Evolutionary conservation across 768 basidiomycete species (phyloP).

Genomic region (Mycena albidolilacea): DNA sequence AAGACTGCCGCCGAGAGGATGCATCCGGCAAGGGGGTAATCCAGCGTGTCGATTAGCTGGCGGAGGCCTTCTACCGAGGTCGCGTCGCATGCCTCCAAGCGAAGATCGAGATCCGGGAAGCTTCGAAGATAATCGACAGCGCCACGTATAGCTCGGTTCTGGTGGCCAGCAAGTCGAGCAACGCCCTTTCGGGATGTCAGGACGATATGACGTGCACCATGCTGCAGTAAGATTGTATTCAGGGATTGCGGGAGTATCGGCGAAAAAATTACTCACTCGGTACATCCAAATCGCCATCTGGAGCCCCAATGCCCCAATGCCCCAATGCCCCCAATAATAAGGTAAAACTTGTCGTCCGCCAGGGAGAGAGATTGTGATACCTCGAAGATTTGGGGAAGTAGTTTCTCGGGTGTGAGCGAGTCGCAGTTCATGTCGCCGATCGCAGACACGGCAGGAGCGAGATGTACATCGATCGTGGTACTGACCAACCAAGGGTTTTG

Average conservation of each 20-base stretch:
- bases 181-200: constrained; percentile 55
- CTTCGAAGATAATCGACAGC: constrained; percentile 46
- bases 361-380: constrained; percentile 37
- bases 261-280: constrained; percentile 44
- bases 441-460: not conserved
- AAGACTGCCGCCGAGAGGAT: constrained; percentile 51
- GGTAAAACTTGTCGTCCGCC: constrained; percentile 49
- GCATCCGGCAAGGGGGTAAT: constrained; percentile 49
- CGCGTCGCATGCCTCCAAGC: constrained; percentile 50
- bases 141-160: not conserved
- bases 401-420: constrained; percentile 27
- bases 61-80: constrained; percentile 40
- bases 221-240: constrained; percentile 37
- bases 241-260: not conserved
- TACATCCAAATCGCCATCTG: constrained; percentile 48
- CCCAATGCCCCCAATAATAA: constrained; percentile 59
- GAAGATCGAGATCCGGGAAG: constrained; percentile 46
- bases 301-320: constrained; percentile 52
- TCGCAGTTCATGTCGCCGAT: not conserved
- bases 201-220: constrained; percentile 53
- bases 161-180: constrained; percentile 33
- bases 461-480: not conserved
- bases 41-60: constrained; percentile 41
- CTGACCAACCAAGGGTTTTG: constrained; percentile 12
- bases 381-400: not conserved